A percentile compares a stretch with the other conserved stretches of the same genome.
Conservation (phyloP, 139 green algal species). For the Bryopsis sp. region DNA sequence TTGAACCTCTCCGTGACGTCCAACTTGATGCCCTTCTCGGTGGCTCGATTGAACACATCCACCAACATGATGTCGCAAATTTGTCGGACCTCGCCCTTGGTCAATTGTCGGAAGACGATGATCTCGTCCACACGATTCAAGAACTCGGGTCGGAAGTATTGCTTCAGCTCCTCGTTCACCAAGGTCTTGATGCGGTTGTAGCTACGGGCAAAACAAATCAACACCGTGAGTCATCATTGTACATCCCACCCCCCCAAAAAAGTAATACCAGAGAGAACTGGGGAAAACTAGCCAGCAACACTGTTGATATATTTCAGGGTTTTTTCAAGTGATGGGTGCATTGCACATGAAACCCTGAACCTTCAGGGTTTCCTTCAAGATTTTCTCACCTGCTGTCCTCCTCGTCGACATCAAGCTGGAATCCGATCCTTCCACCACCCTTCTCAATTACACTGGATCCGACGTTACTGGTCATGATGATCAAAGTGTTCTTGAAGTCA, state of each 20-base stretch:
- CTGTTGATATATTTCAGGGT: background rate
- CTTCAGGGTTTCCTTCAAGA: background rate
- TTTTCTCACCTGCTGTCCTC: constrained; percentile 66
- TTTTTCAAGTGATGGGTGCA: background rate
- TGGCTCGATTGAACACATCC: constrained; percentile 84
- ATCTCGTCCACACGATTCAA: constrained; percentile 99
- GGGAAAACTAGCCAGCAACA: background rate
- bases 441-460: constrained; percentile 94
- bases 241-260: background rate
- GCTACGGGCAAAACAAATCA: constrained; percentile 12
- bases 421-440: constrained; percentile 31
- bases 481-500: constrained; percentile 99
- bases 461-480: constrained; percentile 99
- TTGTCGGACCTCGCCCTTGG: constrained; percentile 95
- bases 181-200: constrained; percentile 96
- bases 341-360: background rate
- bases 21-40: constrained; percentile 95
- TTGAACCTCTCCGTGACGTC: constrained; percentile 70
- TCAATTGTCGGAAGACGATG: constrained; percentile 99
- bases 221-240: background rate
- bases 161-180: constrained; percentile 97
- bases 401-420: constrained; percentile 42
- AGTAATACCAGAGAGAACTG: background rate
- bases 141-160: constrained; percentile 98
- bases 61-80: constrained; percentile 98